Conservation (phyloP, 2,329 filamentous ascomycete species). For the Colletotrichum sp. region DNA sequence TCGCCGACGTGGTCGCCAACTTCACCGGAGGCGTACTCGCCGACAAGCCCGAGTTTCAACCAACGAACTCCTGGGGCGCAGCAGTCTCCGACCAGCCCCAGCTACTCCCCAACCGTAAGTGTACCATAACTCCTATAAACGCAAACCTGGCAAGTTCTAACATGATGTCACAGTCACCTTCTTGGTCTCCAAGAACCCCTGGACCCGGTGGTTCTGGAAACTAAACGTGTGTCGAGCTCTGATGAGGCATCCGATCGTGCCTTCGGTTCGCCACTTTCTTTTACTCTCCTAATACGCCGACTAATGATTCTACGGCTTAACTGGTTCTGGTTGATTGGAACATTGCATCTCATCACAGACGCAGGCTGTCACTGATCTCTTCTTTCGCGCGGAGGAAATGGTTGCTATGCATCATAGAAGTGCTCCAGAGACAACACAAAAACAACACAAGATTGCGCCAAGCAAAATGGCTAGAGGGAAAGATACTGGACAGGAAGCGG, state of each 20-base stretch:
- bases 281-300: slow-evolving; percentile 36
- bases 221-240: slow-evolving; percentile 33
- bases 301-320: slow-evolving; percentile 37
- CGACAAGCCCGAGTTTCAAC: slow-evolving; percentile 66
- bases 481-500: neutral
- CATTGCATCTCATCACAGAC: slow-evolving; percentile 20
- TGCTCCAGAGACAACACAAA: slow-evolving; percentile 7
- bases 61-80: slow-evolving; percentile 57
- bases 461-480: neutral
- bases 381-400: slow-evolving; percentile 1
- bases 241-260: neutral
- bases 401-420: slow-evolving; percentile 21
- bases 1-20: slow-evolving; percentile 82
- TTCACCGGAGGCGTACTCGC: slow-evolving; percentile 68
- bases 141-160: slow-evolving; percentile 27
- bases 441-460: slow-evolving; percentile 11
- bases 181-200: slow-evolving; percentile 51
- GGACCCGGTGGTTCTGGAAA: slow-evolving; percentile 48
- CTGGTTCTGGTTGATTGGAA: slow-evolving; percentile 16
- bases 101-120: slow-evolving; percentile 70
- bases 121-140: neutral
- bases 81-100: slow-evolving; percentile 70
- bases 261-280: slow-evolving; percentile 6
- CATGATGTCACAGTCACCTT: slow-evolving; percentile 43
- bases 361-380: slow-evolving; percentile 24